These are phyloP conservation scores for Phalaenopsis equestris DNA, from an alignment of 106 monocot species.

Conservation along the genomic window DNA sequence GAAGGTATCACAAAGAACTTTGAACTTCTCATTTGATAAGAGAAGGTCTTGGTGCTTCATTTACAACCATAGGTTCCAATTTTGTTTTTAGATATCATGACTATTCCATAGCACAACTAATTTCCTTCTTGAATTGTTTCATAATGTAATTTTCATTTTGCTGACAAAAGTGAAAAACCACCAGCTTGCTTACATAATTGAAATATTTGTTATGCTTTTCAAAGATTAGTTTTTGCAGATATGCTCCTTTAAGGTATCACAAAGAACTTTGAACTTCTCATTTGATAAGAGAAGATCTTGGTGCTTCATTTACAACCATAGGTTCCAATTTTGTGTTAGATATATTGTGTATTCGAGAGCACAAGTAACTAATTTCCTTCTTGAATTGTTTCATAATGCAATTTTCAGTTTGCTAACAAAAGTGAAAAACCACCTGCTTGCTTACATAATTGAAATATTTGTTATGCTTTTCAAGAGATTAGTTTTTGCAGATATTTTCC, in stretches of 20 bases:
- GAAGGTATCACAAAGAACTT: slow-evolving; percentile 12
- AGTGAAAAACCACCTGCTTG: background rate
- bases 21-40: slow-evolving; percentile 7
- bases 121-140: background rate
- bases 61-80: background rate
- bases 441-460: background rate
- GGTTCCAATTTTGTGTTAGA: background rate
- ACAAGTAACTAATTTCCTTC: background rate
- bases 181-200: background rate
- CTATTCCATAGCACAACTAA: background rate
- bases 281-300: slow-evolving; percentile 4
- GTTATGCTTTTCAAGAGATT: slow-evolving; percentile 1
- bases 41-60: background rate
- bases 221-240: background rate
- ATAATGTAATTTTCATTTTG: background rate
- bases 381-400: background rate
- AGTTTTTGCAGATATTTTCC: slow-evolving; percentile 8
- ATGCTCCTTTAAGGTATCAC: too few species aligned
- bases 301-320: background rate
- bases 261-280: background rate
- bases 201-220: slow-evolving; percentile 1
- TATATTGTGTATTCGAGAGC: background rate
- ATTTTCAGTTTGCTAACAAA: background rate
- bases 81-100: background rate
- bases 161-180: background rate